Conservation (phyloP, 78 protist genomes). For the Trichosphaerium sp. region DNA sequence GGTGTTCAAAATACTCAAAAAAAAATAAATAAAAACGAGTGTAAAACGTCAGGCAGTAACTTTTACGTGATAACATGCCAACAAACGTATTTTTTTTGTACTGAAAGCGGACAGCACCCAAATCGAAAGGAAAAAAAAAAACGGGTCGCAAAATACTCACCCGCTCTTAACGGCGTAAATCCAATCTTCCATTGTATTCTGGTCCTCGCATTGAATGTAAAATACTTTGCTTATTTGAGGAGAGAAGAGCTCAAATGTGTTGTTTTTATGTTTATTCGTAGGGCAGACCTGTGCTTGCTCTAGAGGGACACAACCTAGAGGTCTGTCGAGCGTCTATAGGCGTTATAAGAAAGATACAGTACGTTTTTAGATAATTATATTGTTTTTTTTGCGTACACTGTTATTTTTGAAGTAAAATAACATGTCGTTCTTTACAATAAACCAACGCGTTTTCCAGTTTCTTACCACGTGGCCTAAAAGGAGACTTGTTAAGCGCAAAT, state of each 20-base stretch:
- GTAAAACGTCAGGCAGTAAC: too few species aligned
- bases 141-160: not conserved
- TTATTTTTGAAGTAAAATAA: constrained; percentile 15
- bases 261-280: constrained; percentile 16
- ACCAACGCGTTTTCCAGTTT: constrained; percentile 60
- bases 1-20: too few species aligned
- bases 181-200: too few species aligned
- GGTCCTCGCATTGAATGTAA: constrained; percentile 29
- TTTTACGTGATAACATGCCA: too few species aligned
- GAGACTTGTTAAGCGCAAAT: not conserved
- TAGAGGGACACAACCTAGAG: constrained; percentile 41
- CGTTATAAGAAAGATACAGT: constrained; percentile 16
- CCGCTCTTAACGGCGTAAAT: not conserved
- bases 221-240: constrained; percentile 44
- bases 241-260: constrained; percentile 40
- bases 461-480: constrained; percentile 53
- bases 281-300: constrained; percentile 9
- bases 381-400: not conserved
- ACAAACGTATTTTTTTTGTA: constrained; percentile 8
- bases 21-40: too few species aligned
- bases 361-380: not conserved
- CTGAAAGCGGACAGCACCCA: not conserved
- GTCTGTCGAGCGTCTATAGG: constrained; percentile 10
- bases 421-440: constrained; percentile 41
- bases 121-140: not conserved